phyloP scores from a whole-genome alignment of 164 flowering plant species.

The Vitis rotundifolia region DNA sequence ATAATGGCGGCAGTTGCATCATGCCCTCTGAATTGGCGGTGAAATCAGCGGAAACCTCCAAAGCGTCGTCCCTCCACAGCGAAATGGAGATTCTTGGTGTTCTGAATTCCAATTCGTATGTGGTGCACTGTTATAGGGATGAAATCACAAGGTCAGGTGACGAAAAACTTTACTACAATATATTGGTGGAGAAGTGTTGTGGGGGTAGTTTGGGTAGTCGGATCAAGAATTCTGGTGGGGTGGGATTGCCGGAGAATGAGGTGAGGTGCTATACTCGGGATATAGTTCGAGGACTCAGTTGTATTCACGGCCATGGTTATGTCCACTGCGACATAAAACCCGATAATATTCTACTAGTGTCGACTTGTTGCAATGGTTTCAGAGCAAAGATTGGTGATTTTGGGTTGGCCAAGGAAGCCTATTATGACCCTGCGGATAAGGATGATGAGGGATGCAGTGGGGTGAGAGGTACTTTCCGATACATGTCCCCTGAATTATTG shows the following conservation, averaged over 20 bases:
- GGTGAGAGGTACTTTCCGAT: background rate
- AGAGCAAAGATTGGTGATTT: background rate
- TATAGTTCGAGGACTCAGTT: background rate
- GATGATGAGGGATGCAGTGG: background rate
- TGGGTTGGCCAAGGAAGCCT: background rate
- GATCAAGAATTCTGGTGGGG: background rate
- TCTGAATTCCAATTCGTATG: background rate
- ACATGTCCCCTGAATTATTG: background rate
- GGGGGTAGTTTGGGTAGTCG: background rate
- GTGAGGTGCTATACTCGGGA: background rate
- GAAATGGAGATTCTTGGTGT: background rate
- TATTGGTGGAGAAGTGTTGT: background rate
- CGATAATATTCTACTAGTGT: background rate
- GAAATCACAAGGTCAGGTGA: background rate
- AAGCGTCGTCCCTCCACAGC: background rate
- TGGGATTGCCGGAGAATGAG: background rate
- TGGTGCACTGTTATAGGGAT: background rate
- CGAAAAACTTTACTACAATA: background rate
- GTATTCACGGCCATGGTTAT: background rate
- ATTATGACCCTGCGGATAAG: background rate
- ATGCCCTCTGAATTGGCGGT: background rate
- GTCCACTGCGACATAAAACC: conserved; percentile 3
- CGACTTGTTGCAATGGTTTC: background rate
- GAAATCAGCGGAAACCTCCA: background rate
- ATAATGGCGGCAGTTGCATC: too few species aligned